phyloP scores from a whole-genome alignment of 805 yeast species.

The Cyberlindnera xishuangbannaensis region DNA sequence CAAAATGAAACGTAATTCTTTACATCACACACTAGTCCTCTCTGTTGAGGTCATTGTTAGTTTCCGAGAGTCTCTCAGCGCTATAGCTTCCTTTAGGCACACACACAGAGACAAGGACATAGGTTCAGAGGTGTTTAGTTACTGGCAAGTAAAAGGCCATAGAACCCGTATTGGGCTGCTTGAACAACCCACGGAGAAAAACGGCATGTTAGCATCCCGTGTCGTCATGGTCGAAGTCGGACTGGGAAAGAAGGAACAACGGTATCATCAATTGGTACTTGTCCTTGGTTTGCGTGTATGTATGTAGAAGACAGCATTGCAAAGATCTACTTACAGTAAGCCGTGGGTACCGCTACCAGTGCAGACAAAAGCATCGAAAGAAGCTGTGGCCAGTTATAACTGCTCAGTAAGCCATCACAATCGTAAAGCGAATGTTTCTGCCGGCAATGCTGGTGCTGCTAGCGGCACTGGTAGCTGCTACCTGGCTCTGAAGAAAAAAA shows the following conservation, averaged over 20 bases:
- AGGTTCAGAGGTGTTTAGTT: conserved; percentile 54
- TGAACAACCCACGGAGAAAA: conserved; percentile 25
- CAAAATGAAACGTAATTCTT: too few relatives aligned
- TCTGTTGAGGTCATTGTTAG: conserved; percentile 7
- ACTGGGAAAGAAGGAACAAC: conserved; percentile 86
- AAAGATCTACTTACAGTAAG: too few relatives aligned
- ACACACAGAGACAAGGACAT: background rate
- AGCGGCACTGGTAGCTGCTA: too few relatives aligned
- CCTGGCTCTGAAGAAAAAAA: too few relatives aligned
- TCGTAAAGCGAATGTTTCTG: too few relatives aligned
- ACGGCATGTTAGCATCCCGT: conserved; percentile 43
- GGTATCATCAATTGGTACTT: conserved; percentile 33
- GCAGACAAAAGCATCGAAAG: too few relatives aligned
- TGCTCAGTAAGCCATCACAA: too few relatives aligned
- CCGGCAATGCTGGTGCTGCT: too few relatives aligned
- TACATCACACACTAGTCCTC: conserved; percentile 14
- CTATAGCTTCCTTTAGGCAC: too few relatives aligned
- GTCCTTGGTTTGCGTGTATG: background rate
- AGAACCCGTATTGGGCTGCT: conserved; percentile 27
- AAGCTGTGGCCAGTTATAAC: too few relatives aligned
- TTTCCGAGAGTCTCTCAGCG: too few relatives aligned
- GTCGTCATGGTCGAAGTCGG: conserved; percentile 91
- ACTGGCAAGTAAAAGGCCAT: conserved; percentile 86
- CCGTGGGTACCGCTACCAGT: too few relatives aligned
- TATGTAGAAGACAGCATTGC: background rate